Evolutionary conservation across 2,329 filamentous ascomycete species (phyloP).

Genomic region (Davidsoniella eucalypti): DNA sequence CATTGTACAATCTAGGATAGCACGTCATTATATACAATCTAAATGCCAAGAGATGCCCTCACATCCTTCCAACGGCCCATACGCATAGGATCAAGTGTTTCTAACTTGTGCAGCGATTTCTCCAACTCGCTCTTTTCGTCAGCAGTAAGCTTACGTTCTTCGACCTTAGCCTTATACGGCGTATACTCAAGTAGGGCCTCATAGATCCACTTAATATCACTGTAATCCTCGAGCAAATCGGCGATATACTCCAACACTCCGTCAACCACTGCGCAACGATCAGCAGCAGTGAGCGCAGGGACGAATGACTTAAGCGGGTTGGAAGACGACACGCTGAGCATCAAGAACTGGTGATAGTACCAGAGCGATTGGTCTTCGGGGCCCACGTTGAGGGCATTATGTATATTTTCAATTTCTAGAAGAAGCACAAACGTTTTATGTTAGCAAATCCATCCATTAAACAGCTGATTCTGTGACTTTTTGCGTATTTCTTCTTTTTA

Average conservation of each 20-base stretch:
- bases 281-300: conserved; percentile 40
- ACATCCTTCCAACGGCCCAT: conserved; percentile 61
- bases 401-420: conserved; percentile 56
- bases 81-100: conserved; percentile 56
- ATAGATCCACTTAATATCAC: conserved; percentile 65
- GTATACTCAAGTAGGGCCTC: conserved; percentile 69
- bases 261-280: conserved; percentile 49
- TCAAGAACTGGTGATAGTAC: conserved; percentile 88
- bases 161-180: conserved; percentile 37
- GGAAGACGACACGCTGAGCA: conserved; percentile 46
- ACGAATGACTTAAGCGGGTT: conserved; percentile 41
- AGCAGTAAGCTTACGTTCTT: conserved; percentile 23
- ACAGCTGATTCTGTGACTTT: no score
- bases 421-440: background rate
- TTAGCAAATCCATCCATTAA: background rate
- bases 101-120: conserved; percentile 48
- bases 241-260: conserved; percentile 60
- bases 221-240: conserved; percentile 44
- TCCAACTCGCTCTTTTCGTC: conserved; percentile 30
- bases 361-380: conserved; percentile 91
- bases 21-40: background rate
- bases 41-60: conserved; percentile 26
- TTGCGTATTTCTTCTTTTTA: background rate
- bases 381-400: conserved; percentile 67
- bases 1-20: no score